Conservation (phyloP, 306 rosid species). For the Adenanthera pavonina region DNA sequence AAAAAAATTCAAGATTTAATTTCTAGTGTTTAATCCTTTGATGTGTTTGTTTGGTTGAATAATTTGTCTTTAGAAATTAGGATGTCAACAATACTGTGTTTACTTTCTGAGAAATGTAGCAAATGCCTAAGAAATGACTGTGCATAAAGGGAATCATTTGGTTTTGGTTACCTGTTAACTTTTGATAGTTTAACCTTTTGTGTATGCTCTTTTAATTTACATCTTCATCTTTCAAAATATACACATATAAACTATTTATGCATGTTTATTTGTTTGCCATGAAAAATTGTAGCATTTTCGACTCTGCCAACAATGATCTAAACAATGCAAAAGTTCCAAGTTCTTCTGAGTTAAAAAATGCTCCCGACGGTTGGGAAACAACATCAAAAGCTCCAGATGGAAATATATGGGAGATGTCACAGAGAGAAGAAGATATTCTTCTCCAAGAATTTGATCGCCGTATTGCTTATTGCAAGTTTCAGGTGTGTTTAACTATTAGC, state of each 20-base stretch:
- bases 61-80: background rate
- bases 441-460: slow-evolving; percentile 96
- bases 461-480: slow-evolving; percentile 90
- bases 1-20: background rate
- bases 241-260: background rate
- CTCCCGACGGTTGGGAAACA: slow-evolving; percentile 99
- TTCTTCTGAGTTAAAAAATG: slow-evolving; percentile 69
- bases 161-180: background rate
- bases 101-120: slow-evolving; percentile 5
- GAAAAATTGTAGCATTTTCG: slow-evolving; percentile 70
- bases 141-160: background rate
- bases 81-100: slow-evolving; percentile 3
- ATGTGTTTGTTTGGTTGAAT: slow-evolving; percentile 4
- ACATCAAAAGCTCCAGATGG: slow-evolving; percentile 72
- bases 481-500: slow-evolving; percentile 52
- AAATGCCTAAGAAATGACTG: background rate
- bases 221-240: slow-evolving; percentile 9
- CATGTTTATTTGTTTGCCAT: slow-evolving; percentile 29
- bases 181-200: background rate
- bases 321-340: slow-evolving; percentile 56
- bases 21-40: background rate
- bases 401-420: slow-evolving; percentile 95
- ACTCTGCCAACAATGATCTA: slow-evolving; percentile 64
- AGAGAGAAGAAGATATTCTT: slow-evolving; percentile 93
- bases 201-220: background rate